Base-by-base conservation (phyloP, 2,329 filamentous ascomycete species). In the Triangularia setosa region DNA sequence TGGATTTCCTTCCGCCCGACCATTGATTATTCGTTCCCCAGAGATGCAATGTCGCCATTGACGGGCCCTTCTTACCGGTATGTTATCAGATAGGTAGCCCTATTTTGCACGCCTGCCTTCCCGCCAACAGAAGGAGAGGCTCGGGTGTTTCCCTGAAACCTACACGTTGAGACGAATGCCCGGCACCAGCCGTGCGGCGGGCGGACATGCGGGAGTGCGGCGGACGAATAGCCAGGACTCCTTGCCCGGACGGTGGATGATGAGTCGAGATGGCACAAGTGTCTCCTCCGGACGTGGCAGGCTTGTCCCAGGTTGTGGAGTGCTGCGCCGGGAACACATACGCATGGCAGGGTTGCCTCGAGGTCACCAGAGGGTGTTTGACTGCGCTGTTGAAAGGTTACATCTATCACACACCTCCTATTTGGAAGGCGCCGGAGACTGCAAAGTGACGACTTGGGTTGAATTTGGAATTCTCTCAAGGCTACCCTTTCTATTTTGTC, bases 1-100 rank as follows among this genome's bases (percentile, higher is more conserved):
- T 55, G 52, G 40, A 40, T 64, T 65, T 70, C 68, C 69, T 60
- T 71, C 67, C 67, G 68, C 52, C 69, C 68, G 69, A 64, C 52
- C 63, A 61, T 65, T 35, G 48, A 48, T n/a, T 48, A 48, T 48
- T 48, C n/a, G 40, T 9, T 48, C 40, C n/a, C 40, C 40, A 48
- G 40, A 48, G 16, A 48, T 21, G 40, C 40, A 48, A 48, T 58
- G 40, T 23, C 5, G 44, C 35, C 28, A 48, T 35, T 40, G 58
- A 35, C 58, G 35, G 16, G 30, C 11, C 24, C 18, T 27, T 28
- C 18, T 59, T 48, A 24, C 57, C 33, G 12, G 4, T 28, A 28
- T 28, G 4, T 28, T 9, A 4, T 28, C 27, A n/a, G n/a, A n/a
- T n/a, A n/a, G 4, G 27, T 33, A 48, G 40, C 40, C 40, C 40